Percentiles rank a stretch among this genome's conserved stretches.
These are phyloP conservation scores for Talaromyces rugulosus DNA, from an alignment of 2,329 filamentous ascomycete genomes.

Conservation along the genomic window DNA sequence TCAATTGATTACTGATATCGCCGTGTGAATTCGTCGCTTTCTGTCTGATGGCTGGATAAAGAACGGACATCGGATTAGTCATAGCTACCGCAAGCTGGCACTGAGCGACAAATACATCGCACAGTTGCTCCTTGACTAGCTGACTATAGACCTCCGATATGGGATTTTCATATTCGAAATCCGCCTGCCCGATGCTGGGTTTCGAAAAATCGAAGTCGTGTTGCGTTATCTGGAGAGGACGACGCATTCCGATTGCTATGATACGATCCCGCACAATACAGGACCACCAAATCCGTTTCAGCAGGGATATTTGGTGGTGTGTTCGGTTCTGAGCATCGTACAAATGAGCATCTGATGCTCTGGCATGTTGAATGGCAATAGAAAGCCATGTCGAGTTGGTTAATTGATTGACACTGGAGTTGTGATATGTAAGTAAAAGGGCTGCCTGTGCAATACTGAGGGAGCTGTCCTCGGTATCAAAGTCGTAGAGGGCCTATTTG, in stretches of 20 bases:
- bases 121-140: neutral
- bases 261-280: neutral
- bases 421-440: neutral
- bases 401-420: neutral
- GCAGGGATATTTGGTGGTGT: neutral
- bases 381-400: neutral
- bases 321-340: neutral
- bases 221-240: neutral
- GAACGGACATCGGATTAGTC: neutral
- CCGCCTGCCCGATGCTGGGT: neutral
- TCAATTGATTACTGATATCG: neutral
- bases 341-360: neutral
- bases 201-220: neutral
- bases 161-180: neutral
- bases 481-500: neutral
- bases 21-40: neutral
- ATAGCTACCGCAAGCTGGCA: neutral
- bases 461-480: neutral
- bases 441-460: neutral
- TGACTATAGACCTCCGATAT: neutral
- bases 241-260: neutral
- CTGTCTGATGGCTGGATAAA: neutral
- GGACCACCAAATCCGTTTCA: slow-evolving; percentile 3
- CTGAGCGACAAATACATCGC: neutral
- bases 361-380: neutral